Base-by-base conservation (phyloP, 192 early-diverging fungal genomes). In the Thamnidium elegans region DNA sequence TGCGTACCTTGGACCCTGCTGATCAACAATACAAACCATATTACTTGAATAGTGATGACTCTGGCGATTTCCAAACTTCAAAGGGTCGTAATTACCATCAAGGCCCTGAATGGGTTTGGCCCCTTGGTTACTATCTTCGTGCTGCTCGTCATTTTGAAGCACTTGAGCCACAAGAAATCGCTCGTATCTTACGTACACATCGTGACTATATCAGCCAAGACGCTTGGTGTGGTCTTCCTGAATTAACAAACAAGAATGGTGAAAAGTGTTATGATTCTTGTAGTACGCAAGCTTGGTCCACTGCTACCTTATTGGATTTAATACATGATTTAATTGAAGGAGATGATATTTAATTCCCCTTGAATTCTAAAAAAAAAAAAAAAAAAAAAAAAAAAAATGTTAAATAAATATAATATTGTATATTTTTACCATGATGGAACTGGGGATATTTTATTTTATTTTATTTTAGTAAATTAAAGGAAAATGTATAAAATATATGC, bases 1-100 rank as follows among this genome's bases (percentile, higher is more conserved):
- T 99, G 83, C 89, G 92, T 63, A 98, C 97, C 1, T 75, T 99
- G 48, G 96, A 99, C 77, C 97, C 96, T n/a, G 58, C 54, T 3
- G 97, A 99, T 70, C 89, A 85, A 81, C 87, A 84, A n/a, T 98
- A 99, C 70, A 85, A 94, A 31, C 94, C 93, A n/a, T 60, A 86
- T 54, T 99, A 99, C 72, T 88, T 96, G 72, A 99, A 99, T 71
- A 78, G 79, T 48, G 89, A 99, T 71, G 94, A 99, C 64, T 87
- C 87, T 13, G 71, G 73, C 48, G 96, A 99, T 63, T 74, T 86
- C 8, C 77, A 86, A 10, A 83, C 96, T 1, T 96, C 97, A 3
- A 96, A 99, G 64, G 97, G 97, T 17, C 91, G 91, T 76, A 99
- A 99, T 69, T 99, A 99, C 71, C 96, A 99, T 63, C 92, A 98